Evolutionary conservation across 192 early-diverging fungal genomes (phyloP), one percentile per base, ranked within the genome.

Genomic region (Pilaira anomala): DNA sequence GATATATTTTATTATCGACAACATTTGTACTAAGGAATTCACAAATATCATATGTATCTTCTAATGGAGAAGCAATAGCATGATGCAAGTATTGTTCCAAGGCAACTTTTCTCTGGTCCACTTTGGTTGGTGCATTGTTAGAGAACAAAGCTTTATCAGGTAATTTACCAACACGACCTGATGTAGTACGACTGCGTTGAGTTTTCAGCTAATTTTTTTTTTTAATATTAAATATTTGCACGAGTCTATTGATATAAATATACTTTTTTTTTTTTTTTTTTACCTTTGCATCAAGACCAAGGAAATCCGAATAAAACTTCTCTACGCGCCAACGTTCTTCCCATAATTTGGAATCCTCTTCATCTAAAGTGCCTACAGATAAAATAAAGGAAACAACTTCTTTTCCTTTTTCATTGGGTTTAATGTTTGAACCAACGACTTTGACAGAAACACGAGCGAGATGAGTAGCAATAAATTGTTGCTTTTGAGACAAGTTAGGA

Each of bases 271-370:
- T 29, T 8, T 39, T 61, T 8, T 9, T 45, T 24, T 60, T 75
- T 74, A 94, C 89, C 84, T 88, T 87, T 39, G 73, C 75, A 77
- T 97, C 93, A 21, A 97, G 75, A 25, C 77, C 63, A 33, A 92
- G 66, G 75, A 97, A 94, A 69, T 97, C 94, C 2, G 86, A 83
- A 69, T 94, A 95, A 29, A 85, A 76, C 71, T 97, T 97, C 66
- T 93, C 91, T 49, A 93, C 80, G 8, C 83, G 86, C 93, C 94
- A 95, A 50, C 91, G 65, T 44, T 84, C 82, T 29, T 81, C 78
- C 41, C 76, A 78, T n/a, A n/a, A n/a, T 12, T 73, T 74, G 3
- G 26, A 22, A 0, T 14, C 19, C 14, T 9, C 29, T 21, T 64
- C 52, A 0, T 55, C 9, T 30, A 12, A 39, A 7, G 60, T 57